phyloP scores from a whole-genome alignment of 2,329 filamentous ascomycete species.

The Botryotinia calthae region DNA sequence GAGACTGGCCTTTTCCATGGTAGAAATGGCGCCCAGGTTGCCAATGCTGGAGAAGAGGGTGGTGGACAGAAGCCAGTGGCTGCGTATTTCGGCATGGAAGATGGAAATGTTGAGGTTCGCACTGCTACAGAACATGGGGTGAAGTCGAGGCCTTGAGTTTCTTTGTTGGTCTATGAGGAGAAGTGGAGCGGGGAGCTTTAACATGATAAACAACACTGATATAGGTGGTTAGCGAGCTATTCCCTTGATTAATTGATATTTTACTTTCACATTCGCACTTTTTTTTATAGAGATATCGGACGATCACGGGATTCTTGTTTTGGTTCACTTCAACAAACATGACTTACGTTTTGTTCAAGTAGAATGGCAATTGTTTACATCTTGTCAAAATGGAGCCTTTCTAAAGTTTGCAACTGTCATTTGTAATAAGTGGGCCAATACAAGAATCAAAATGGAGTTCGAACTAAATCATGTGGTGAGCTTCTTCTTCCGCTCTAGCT shows the following conservation, averaged over 20 bases:
- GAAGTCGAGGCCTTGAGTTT: slow-evolving; percentile 13
- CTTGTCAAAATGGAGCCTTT: not conserved
- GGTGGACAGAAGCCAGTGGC: slow-evolving; percentile 89
- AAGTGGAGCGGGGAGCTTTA: not conserved
- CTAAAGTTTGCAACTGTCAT: not conserved
- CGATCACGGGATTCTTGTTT: not conserved
- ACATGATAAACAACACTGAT: not conserved
- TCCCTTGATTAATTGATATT: not conserved
- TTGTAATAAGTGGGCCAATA: not conserved
- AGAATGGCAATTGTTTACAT: not conserved
- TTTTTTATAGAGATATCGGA: not conserved
- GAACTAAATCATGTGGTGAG: not conserved
- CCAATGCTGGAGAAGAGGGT: slow-evolving; percentile 54
- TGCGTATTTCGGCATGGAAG: slow-evolving; percentile 90
- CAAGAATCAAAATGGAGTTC: not conserved
- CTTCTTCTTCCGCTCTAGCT: not conserved
- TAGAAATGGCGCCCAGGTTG: slow-evolving; percentile 69
- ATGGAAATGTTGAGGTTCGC: slow-evolving; percentile 63
- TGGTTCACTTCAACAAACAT: not conserved
- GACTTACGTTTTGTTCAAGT: not conserved
- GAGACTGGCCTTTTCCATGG: slow-evolving; percentile 92
- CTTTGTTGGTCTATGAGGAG: not conserved
- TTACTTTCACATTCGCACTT: not conserved
- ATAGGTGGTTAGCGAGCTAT: not conserved
- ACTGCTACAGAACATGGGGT: slow-evolving; percentile 39